Evolutionary conservation across 2,329 filamentous ascomycete species (phyloP).

Genomic region (Chalaropsis thielavioides): DNA sequence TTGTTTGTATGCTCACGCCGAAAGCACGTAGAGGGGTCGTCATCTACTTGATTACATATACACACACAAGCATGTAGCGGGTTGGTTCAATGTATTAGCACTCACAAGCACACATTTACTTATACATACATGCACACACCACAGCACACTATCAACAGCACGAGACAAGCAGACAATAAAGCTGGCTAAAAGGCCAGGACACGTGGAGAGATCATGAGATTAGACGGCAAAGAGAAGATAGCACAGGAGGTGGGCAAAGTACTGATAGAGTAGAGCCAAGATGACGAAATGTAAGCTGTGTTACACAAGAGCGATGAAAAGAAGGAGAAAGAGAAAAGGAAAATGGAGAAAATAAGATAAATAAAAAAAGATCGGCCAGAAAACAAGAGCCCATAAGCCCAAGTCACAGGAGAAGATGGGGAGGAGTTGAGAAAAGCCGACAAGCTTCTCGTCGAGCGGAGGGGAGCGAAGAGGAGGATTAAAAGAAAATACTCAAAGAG

Average conservation of each 20-base stretch:
- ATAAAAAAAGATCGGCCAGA: neutral
- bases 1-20: neutral
- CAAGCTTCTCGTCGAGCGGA: too few species aligned
- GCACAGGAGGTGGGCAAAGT: neutral
- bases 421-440: too few species aligned
- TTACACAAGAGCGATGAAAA: neutral
- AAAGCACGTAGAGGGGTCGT: neutral
- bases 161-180: neutral
- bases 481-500: neutral
- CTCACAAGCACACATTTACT: too few species aligned
- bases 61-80: too few species aligned
- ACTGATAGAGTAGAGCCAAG: neutral
- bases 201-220: conserved; percentile 1
- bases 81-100: too few species aligned
- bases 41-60: neutral
- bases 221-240: neutral
- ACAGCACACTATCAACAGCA: neutral
- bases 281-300: neutral
- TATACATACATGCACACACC: neutral
- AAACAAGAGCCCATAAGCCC: neutral
- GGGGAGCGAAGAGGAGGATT: neutral
- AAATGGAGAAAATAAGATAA: neutral
- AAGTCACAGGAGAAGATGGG: too few species aligned
- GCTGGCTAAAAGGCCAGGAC: neutral
- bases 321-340: neutral